Evolutionary conservation across 306 rosid species (phyloP), one percentile per base, ranked within the genome.

Genomic region (Lablab purpureus): DNA sequence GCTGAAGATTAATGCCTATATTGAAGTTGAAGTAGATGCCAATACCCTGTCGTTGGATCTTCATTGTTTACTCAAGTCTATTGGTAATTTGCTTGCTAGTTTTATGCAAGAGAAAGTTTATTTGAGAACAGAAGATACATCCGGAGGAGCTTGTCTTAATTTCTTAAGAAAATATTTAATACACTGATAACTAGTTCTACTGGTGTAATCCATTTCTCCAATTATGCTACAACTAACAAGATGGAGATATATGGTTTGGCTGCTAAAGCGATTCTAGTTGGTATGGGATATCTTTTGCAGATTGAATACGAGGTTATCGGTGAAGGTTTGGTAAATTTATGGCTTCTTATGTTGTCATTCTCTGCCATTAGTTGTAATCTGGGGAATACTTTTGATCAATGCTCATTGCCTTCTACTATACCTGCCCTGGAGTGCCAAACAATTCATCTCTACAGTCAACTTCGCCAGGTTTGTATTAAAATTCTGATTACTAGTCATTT

Each of bases 291-390:
- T 87, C 91, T 91, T 77, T 60, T 92, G 88, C 95, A 92, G 80
- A 85, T 94, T 72, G 99, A 92, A 84, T 94, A 92, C 60, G 90
- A 88, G 76, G 91, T 91, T 86, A 80, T 89, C 34, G 98, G 90
- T 83, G 86, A 89, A 84, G 95, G 85, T 71, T 77, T 91, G 81
- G 87, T 83, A 59, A 87, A 79, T 79, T 84, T 92, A 67, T 94
- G 99, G 99, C 82, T 82, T 71, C 69, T 78, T 59, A 81, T 88
- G 77, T 73, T 94, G 67, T 86, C 97, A 46, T 87, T 76, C 93
- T 86, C 82, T 60, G 68, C 88, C 74, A 79, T 88, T 80, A 88
- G 73, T 40, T 52, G 83, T 71, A 82, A 88, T 79, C 78, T 50
- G 64, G 71, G 40, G 74, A 81, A 82, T 80, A 75, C 25, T 68